phyloP scores from a whole-genome alignment of 1,139 yeast genomes.

The Sugiyamaella japonica region DNA sequence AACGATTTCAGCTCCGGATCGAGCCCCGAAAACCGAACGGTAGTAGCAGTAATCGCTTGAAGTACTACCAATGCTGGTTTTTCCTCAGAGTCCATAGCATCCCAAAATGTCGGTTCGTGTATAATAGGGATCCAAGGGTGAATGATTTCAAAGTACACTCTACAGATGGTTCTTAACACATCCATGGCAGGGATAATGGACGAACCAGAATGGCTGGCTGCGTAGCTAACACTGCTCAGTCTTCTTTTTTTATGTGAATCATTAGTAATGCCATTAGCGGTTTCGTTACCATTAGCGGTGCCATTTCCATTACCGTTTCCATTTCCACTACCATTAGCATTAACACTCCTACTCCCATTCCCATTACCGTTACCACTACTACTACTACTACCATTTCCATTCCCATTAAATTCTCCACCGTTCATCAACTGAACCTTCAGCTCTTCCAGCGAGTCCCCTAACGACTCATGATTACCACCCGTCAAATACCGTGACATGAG shows the following conservation, averaged over 20 bases:
- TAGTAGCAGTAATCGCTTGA: conserved; percentile 30
- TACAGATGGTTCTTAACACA: conserved; percentile 18
- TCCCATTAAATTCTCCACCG: conserved; percentile 1
- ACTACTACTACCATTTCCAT: neutral
- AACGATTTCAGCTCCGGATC: conserved; percentile 14
- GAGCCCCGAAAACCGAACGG: conserved; percentile 23
- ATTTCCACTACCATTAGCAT: neutral
- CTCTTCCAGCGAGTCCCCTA: conserved; percentile 5
- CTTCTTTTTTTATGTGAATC: neutral
- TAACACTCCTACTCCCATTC: neutral
- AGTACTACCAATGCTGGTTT: conserved; percentile 18
- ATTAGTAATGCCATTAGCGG: neutral
- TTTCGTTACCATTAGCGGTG: neutral
- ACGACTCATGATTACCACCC: neutral
- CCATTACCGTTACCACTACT: neutral
- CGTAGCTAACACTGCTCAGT: neutral
- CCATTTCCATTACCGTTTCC: neutral
- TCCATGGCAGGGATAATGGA: conserved; percentile 10
- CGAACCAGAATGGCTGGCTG: neutral
- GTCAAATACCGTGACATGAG: conserved; percentile 16
- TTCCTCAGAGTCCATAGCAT: conserved; percentile 12
- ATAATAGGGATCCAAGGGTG: conserved; percentile 31
- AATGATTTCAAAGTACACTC: conserved; percentile 22
- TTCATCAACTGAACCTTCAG: conserved; percentile 1
- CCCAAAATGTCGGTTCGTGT: conserved; percentile 21